phyloP scores from a whole-genome alignment of 495 filamentous ascomycete genomes.

The Aspergillus biplanus region DNA sequence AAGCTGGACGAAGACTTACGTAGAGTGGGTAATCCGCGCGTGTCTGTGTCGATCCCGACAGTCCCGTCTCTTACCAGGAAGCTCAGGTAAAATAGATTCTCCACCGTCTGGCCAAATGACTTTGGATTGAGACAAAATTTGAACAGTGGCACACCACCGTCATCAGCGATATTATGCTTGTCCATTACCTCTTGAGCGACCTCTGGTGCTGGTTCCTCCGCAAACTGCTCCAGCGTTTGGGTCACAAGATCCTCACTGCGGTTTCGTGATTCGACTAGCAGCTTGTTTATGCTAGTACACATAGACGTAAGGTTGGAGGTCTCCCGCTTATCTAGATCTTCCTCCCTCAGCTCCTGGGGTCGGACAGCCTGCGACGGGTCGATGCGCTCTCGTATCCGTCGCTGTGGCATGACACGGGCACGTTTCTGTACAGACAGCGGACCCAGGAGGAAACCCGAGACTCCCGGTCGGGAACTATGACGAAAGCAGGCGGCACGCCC shows the following conservation, averaged over 20 bases:
- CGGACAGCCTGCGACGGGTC: constrained; percentile 65
- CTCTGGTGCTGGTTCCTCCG: constrained; percentile 40
- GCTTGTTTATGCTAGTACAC: constrained; percentile 63
- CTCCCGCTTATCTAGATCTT: constrained; percentile 72
- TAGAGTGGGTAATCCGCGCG: constrained; percentile 68
- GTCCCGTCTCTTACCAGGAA: constrained; percentile 90
- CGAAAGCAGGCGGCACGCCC: constrained; percentile 76
- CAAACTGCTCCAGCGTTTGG: constrained; percentile 31
- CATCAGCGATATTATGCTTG: constrained; percentile 58
- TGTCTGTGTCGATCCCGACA: constrained; percentile 66
- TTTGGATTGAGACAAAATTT: constrained; percentile 84
- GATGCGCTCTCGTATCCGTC: constrained; percentile 63
- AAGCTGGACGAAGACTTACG: constrained; percentile 54
- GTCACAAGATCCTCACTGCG: constrained; percentile 40
- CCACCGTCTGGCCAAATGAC: constrained; percentile 93
- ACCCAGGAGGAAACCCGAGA: constrained; percentile 84
- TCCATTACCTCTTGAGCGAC: constrained; percentile 51
- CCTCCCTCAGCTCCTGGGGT: constrained; percentile 71
- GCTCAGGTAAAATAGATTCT: constrained; percentile 96
- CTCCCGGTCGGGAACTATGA: constrained; percentile 70
- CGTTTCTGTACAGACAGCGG: constrained; percentile 90
- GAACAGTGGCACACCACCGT: constrained; percentile 73
- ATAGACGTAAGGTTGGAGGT: constrained; percentile 74
- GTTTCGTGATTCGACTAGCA: constrained; percentile 43
- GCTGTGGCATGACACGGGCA: constrained; percentile 65